These are phyloP conservation scores for Aureobasidium sp. DNA, from an alignment of 2,329 filamentous ascomycete species.

Conservation along the genomic window DNA sequence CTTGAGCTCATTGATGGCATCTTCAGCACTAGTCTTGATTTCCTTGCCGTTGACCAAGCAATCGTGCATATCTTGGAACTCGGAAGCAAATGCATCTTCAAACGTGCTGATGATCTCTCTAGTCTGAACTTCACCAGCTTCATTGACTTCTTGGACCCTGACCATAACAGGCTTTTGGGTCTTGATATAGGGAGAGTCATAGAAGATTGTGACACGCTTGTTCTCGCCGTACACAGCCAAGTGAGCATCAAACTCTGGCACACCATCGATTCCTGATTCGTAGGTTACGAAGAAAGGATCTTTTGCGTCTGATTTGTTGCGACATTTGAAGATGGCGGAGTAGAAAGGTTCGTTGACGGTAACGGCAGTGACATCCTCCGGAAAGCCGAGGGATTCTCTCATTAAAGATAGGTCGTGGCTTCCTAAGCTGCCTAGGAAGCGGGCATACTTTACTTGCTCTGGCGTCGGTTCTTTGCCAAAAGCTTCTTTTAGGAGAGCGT, in stretches of 20 bases:
- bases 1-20: constrained; percentile 35
- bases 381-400: constrained; percentile 46
- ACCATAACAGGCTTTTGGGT: constrained; percentile 42
- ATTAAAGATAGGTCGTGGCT: constrained; percentile 48
- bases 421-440: constrained; percentile 41
- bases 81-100: constrained; percentile 37
- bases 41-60: constrained; percentile 30
- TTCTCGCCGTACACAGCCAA: constrained; percentile 44
- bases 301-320: constrained; percentile 16
- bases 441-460: constrained; percentile 27
- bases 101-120: constrained; percentile 36
- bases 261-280: constrained; percentile 46
- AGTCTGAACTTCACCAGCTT: constrained; percentile 23
- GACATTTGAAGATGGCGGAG: constrained; percentile 37
- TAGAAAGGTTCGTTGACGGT: constrained; percentile 35
- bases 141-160: constrained; percentile 36
- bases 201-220: constrained; percentile 48
- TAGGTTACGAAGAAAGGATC: constrained; percentile 45
- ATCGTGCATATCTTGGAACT: constrained; percentile 34
- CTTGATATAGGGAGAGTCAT: constrained; percentile 52
- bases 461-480: constrained; percentile 26
- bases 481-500: constrained; percentile 26
- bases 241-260: constrained; percentile 47
- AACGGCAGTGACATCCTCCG: constrained; percentile 37
- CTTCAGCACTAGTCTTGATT: constrained; percentile 33